phyloP scores from a whole-genome alignment of 2,329 filamentous ascomycete genomes.

The Aspergillus latus region DNA sequence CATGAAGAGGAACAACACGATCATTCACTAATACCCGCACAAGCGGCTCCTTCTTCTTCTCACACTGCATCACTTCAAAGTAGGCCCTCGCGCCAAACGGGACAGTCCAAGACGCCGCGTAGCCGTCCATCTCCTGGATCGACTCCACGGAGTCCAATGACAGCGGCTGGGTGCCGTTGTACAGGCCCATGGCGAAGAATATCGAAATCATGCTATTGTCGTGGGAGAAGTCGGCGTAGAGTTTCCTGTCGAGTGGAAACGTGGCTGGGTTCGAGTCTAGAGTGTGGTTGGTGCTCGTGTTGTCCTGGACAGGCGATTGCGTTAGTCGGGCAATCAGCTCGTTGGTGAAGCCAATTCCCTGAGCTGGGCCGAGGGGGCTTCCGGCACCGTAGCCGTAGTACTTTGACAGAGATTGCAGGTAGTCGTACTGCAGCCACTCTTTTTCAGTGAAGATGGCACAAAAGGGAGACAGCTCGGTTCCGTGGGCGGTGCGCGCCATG shows the following conservation, averaged over 20 bases:
- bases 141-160: conserved; percentile 51
- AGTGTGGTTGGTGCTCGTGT: conserved; percentile 75
- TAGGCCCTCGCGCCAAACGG: conserved; percentile 81
- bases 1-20: conserved; percentile 69
- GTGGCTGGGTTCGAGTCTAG: conserved; percentile 66
- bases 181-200: conserved; percentile 74
- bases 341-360: conserved; percentile 84
- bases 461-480: conserved; percentile 63
- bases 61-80: conserved; percentile 81
- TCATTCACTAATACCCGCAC: conserved; percentile 84
- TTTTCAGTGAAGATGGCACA: conserved; percentile 70
- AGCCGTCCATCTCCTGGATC: conserved; percentile 62
- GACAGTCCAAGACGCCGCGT: conserved; percentile 73
- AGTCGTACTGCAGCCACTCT: conserved; percentile 80
- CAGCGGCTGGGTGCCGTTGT: conserved; percentile 62
- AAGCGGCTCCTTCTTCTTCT: conserved; percentile 57
- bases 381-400: conserved; percentile 80
- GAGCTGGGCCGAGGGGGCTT: conserved; percentile 75
- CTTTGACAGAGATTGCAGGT: conserved; percentile 76
- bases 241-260: conserved; percentile 66
- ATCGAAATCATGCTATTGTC: conserved; percentile 83
- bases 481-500: conserved; percentile 58
- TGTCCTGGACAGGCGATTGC: conserved; percentile 64
- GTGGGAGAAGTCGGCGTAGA: conserved; percentile 91
- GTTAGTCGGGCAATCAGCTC: conserved; percentile 83